A percentile compares a stretch with the other conserved stretches of the same genome.
phyloP scores from a whole-genome alignment of 106 monocot genomes.

The Apostasia ramifera region DNA sequence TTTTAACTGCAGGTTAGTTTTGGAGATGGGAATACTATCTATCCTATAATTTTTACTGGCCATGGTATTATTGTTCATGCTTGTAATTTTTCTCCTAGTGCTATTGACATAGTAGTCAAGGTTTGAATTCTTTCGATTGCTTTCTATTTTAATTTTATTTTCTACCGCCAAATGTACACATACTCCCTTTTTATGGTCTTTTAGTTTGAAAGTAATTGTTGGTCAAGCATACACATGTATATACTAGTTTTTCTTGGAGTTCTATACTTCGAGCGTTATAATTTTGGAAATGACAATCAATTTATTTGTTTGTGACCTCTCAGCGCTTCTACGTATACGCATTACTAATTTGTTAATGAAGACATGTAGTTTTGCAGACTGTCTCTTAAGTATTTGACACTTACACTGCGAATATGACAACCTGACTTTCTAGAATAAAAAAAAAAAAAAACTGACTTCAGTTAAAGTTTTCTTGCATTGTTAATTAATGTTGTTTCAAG shows the following conservation, averaged over 20 bases:
- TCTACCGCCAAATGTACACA: neutral
- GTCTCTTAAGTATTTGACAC: too few relatives aligned
- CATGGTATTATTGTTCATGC: constrained; percentile 69
- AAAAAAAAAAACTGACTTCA: too few relatives aligned
- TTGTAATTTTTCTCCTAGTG: constrained; percentile 92
- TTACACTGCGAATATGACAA: too few relatives aligned
- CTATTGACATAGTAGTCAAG: constrained; percentile 75
- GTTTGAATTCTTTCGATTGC: constrained; percentile 21
- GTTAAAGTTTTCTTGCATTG: too few relatives aligned
- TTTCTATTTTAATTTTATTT: neutral
- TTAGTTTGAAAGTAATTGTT: too few relatives aligned
- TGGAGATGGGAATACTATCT: constrained; percentile 90
- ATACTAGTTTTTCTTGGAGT: too few relatives aligned
- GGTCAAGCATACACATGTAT: too few relatives aligned
- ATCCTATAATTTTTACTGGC: constrained; percentile 64
- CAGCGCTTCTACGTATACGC: neutral
- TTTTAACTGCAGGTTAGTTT: constrained; percentile 66
- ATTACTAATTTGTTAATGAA: too few relatives aligned
- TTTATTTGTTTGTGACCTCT: constrained; percentile 94
- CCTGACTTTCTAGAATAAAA: too few relatives aligned
- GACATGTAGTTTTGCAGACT: too few relatives aligned
- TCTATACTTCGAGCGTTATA: neutral
- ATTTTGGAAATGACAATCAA: constrained; percentile 54
- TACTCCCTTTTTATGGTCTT: too few relatives aligned
- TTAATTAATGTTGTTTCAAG: too few relatives aligned